Evolutionary conservation across 768 basidiomycete species (phyloP).

Genomic region (Tulasnella sp.): DNA sequence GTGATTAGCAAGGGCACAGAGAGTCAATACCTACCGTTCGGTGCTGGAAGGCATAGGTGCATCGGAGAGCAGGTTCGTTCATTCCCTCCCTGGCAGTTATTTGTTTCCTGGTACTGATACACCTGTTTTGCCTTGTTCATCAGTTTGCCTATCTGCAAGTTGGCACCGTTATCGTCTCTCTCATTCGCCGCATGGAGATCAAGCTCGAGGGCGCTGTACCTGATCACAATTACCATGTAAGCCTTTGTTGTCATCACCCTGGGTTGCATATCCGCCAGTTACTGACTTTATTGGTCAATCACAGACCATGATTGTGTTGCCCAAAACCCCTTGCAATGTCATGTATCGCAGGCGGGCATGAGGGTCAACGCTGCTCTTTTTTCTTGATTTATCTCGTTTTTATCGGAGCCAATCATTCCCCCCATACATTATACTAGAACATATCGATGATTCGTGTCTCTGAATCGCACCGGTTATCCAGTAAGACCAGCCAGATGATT

Average conservation of each 20-base stretch:
- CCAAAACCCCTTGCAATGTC: constrained; percentile 36
- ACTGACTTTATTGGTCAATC: background rate
- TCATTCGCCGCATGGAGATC: constrained; percentile 70
- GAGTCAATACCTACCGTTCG: constrained; percentile 94
- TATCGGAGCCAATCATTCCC: too few species aligned
- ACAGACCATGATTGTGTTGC: constrained; percentile 91
- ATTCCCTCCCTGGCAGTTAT: background rate
- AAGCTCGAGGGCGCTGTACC: constrained; percentile 58
- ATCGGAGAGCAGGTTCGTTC: constrained; percentile 70
- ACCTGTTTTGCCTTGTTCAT: background rate
- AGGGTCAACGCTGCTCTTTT: background rate
- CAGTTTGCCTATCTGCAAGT: constrained; percentile 94
- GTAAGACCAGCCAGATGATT: too few species aligned
- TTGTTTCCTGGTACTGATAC: background rate
- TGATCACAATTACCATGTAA: constrained; percentile 79
- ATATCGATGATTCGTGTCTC: too few species aligned
- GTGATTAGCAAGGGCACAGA: constrained; percentile 93
- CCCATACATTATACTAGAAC: too few species aligned
- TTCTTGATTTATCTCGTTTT: too few species aligned
- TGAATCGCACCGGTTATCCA: too few species aligned
- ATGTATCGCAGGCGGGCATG: constrained; percentile 20
- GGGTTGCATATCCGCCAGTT: too few species aligned
- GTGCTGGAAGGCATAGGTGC: constrained; percentile 90
- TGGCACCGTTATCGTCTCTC: constrained; percentile 65
- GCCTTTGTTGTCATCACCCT: too few species aligned